phyloP scores from a whole-genome alignment of 2,329 filamentous ascomycete species.

The Colletotrichum orchidophilum region DNA sequence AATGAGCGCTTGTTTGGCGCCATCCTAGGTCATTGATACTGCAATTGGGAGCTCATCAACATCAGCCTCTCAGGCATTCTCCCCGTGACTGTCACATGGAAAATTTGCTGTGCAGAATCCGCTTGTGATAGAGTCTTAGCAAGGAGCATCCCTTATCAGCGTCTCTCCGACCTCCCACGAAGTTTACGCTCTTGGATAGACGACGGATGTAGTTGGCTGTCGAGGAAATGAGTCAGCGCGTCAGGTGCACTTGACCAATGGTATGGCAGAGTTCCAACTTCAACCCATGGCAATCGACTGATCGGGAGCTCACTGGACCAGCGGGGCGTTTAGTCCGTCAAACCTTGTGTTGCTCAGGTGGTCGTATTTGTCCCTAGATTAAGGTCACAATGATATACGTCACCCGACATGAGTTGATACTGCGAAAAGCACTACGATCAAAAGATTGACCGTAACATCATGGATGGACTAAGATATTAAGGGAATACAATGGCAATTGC shows the following conservation, averaged over 20 bases:
- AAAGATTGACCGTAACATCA: too few relatives aligned
- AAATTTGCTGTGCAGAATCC: background rate
- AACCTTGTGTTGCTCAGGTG: too few relatives aligned
- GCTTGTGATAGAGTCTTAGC: background rate
- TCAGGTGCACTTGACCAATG: background rate
- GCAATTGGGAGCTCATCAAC: background rate
- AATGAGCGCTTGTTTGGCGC: background rate
- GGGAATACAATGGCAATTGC: too few relatives aligned
- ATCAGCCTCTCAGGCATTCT: background rate
- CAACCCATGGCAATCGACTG: background rate
- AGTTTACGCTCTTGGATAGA: background rate
- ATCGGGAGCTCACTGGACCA: background rate
- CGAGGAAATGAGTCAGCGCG: background rate
- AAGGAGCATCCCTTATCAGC: background rate
- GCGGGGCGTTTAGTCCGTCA: too few relatives aligned
- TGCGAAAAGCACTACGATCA: too few relatives aligned
- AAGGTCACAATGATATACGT: too few relatives aligned
- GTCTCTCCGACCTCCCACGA: background rate
- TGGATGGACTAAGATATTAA: too few relatives aligned
- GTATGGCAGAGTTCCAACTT: background rate
- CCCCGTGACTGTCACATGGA: background rate
- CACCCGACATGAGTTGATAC: too few relatives aligned
- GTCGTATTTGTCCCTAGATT: too few relatives aligned
- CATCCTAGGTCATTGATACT: background rate
- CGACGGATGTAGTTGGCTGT: background rate